Evolutionary conservation across 306 rosid genomes (phyloP).

Genomic region (Vigna mungo): DNA sequence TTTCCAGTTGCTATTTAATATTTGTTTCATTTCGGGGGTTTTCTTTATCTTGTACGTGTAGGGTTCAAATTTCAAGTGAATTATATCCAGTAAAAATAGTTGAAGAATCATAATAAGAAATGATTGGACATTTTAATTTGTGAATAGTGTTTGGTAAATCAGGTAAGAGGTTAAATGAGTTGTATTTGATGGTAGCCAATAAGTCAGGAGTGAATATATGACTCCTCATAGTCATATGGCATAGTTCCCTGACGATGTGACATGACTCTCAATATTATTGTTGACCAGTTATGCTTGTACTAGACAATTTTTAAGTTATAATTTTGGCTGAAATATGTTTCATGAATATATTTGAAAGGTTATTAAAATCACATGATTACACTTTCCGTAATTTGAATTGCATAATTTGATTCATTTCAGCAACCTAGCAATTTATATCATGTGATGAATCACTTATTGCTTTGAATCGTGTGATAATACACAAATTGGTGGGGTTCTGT

Average conservation of each 20-base stretch:
- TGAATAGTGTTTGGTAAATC: background rate
- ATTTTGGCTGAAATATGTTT: background rate
- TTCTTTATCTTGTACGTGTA: background rate
- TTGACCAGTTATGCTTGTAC: background rate
- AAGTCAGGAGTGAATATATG: background rate
- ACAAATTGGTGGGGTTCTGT: background rate
- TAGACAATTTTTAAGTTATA: background rate
- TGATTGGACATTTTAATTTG: conserved; percentile 18
- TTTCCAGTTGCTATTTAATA: conserved; percentile 8
- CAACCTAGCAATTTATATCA: background rate
- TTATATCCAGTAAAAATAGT: background rate
- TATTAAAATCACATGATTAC: background rate
- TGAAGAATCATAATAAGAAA: background rate
- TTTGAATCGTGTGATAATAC: background rate
- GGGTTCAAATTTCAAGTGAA: background rate
- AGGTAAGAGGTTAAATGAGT: background rate
- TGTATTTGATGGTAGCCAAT: conserved; percentile 14
- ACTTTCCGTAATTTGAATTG: background rate
- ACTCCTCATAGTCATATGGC: background rate
- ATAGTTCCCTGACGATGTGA: background rate
- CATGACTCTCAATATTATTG: background rate
- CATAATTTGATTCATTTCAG: background rate
- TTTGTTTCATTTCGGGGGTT: conserved; percentile 16
- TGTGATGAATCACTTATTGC: background rate
- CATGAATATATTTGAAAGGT: background rate